Evolutionary conservation across 139 green algal species (phyloP).

Genomic region (Axilococcus clingmanii): DNA sequence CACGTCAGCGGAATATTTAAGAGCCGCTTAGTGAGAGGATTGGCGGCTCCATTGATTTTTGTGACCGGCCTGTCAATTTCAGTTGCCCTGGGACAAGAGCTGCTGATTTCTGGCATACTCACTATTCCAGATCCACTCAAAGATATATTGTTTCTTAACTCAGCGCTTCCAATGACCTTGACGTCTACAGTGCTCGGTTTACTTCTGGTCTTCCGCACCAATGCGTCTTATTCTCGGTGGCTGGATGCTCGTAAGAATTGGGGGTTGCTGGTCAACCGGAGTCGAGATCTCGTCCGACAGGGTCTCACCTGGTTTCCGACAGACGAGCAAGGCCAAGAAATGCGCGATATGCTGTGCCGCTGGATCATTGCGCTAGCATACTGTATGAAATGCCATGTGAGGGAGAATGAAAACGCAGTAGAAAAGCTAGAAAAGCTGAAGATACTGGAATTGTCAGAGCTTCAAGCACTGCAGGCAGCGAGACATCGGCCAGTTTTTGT

Average conservation of each 20-base stretch:
- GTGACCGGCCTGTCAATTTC: slow-evolving; percentile 1
- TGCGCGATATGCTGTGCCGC: slow-evolving; percentile 6
- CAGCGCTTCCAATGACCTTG: slow-evolving; percentile 14
- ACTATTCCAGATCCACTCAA: background rate
- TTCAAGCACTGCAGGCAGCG: slow-evolving; percentile 6
- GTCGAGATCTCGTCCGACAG: slow-evolving; percentile 19
- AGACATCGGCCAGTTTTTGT: slow-evolving; percentile 22
- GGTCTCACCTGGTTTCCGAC: slow-evolving; percentile 3
- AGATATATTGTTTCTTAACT: background rate
- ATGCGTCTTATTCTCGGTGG: slow-evolving; percentile 24
- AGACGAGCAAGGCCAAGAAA: background rate
- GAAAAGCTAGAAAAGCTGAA: background rate
- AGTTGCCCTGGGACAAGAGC: background rate
- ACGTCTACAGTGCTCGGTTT: slow-evolving; percentile 21
- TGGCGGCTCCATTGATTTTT: slow-evolving; percentile 13
- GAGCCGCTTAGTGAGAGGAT: slow-evolving; percentile 13
- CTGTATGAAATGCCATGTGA: slow-evolving; percentile 14
- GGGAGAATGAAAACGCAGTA: slow-evolving; percentile 6
- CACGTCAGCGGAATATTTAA: slow-evolving; percentile 24
- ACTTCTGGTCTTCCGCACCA: slow-evolving; percentile 28
- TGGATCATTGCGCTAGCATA: slow-evolving; percentile 4
- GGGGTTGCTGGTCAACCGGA: slow-evolving; percentile 10
- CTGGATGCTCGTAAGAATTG: slow-evolving; percentile 11
- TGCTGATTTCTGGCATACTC: background rate
- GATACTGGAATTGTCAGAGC: slow-evolving; percentile 11